Evolutionary conservation across 148 eudicot species (phyloP), one percentile per base, ranked within the genome.

Genomic region (Persicaria maculosa): DNA sequence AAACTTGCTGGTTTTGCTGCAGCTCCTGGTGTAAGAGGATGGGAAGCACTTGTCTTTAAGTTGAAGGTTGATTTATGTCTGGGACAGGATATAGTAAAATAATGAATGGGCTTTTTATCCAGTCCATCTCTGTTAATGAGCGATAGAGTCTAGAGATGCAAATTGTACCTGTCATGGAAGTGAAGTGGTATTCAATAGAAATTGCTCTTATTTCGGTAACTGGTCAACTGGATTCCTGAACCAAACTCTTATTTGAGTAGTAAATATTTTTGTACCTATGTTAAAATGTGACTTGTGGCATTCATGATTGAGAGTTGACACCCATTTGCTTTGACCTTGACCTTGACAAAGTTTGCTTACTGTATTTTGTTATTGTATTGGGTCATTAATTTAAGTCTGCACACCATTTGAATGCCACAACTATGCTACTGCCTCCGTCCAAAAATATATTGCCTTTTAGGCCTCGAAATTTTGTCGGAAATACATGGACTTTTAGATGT

Each of bases 31-130:
- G 71, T 61, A 53, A 58, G 77, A 72, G 77, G 86, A 17, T 84
- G 84, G 87, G 77, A 86, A 84, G 79, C 80, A 8, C 80, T 86
- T 50, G 75, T 85, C 64, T 22, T 44, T 17, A 64, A 22, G 17
- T 68, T 71, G 53, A 65, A 78, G 61, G 59, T 76, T 68, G 71
- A 78, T 9, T 62, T 9, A 19, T 25, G 47, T 74, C 17, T 6
- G 44, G 62, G 15, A 64, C 47, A 5, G 47, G 70, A 31, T 43
- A 40, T 36, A 65, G 6, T 40, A 16, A 65, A 14, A 11, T 65
- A 65, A 40, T 65, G 15, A 9, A 40, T 43, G 70, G 9, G 7
- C 1, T 9, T 9, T 16, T 12, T 36, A 65, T 6, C 43, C 47
- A 65, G 43, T 25, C 78, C 19, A 64, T 59, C 77, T 71, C 16